Conservation (phyloP, 371 early-diverging fungal species). For the Dinochytrium kinnereticum region DNA sequence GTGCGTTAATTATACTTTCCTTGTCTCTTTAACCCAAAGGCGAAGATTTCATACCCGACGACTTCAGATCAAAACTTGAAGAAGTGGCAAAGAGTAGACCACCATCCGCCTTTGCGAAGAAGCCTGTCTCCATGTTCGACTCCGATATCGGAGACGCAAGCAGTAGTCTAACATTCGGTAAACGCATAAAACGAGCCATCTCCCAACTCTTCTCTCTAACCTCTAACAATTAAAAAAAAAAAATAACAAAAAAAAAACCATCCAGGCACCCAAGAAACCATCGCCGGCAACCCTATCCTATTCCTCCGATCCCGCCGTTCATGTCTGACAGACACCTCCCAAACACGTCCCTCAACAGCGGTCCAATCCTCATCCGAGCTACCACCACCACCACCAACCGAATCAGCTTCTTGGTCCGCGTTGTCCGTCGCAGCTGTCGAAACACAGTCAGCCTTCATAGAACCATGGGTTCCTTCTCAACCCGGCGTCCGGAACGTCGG, state of each 20-base stretch:
- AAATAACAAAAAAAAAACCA: background rate
- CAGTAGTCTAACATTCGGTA: constrained; percentile 50
- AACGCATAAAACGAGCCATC: background rate
- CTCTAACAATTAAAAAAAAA: background rate
- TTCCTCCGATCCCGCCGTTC: constrained; percentile 39
- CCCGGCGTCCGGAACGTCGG: background rate
- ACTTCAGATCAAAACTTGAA: background rate
- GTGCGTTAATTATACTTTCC: no score
- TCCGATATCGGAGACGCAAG: constrained; percentile 25
- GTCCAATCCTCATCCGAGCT: background rate
- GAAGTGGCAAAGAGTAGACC: background rate
- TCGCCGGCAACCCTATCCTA: constrained; percentile 52
- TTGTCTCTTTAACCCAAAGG: no score
- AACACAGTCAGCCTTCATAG: background rate
- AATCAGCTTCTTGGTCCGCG: background rate
- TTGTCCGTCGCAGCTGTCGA: background rate
- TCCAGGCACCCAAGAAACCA: constrained; percentile 36
- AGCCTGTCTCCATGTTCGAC: constrained; percentile 16
- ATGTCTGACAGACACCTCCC: background rate
- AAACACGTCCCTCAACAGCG: constrained; percentile 3
- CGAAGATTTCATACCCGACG: background rate
- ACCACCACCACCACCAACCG: background rate
- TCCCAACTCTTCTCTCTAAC: background rate
- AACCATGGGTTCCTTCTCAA: background rate
- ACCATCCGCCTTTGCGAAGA: constrained; percentile 5